Percentiles rank a stretch among this genome's conserved stretches.
Evolutionary conservation across 2,329 filamentous ascomycete species (phyloP).

Genomic region (Domatiomyces globalis): DNA sequence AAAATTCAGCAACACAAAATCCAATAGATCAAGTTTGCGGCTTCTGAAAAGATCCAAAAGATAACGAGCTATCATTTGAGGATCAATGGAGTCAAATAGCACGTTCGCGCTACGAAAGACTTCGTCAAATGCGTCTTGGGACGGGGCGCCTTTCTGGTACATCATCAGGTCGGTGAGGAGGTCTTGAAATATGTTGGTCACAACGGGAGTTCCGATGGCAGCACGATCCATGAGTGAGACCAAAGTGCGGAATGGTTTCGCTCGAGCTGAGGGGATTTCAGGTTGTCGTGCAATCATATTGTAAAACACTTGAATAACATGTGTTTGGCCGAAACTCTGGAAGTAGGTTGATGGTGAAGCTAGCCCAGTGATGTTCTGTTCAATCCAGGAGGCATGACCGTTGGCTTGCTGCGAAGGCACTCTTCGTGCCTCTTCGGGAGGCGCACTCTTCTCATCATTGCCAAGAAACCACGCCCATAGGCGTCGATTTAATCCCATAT

Average conservation of each 20-base stretch:
- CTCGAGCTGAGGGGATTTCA: slow-evolving; percentile 49
- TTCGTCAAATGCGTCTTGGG: slow-evolving; percentile 63
- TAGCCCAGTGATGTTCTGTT: slow-evolving; percentile 25
- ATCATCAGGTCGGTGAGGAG: slow-evolving; percentile 64
- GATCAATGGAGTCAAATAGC: slow-evolving; percentile 96
- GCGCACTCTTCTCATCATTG: slow-evolving; percentile 38
- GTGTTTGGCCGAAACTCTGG: slow-evolving; percentile 58
- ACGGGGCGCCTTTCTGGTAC: slow-evolving; percentile 52
- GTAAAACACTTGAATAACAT: slow-evolving; percentile 60
- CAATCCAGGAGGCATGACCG: slow-evolving; percentile 18
- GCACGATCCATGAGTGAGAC: slow-evolving; percentile 95
- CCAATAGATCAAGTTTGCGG: slow-evolving; percentile 54
- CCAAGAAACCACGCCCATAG: slow-evolving; percentile 96
- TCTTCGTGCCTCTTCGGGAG: slow-evolving; percentile 19
- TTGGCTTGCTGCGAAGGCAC: slow-evolving; percentile 4
- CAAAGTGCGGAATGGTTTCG: slow-evolving; percentile 78
- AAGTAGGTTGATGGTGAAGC: slow-evolving; percentile 51
- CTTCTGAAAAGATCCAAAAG: slow-evolving; percentile 43
- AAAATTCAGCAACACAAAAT: slow-evolving; percentile 75
- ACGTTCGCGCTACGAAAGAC: slow-evolving; percentile 84
- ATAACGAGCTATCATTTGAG: slow-evolving; percentile 79
- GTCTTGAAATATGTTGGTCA: slow-evolving; percentile 77
- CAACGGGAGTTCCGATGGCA: slow-evolving; percentile 85
- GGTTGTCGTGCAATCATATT: slow-evolving; percentile 54
- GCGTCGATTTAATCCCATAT: slow-evolving; percentile 91